Evolutionary conservation across 2,329 filamentous ascomycete genomes (phyloP).

Genomic region (Diaporthe sp.): DNA sequence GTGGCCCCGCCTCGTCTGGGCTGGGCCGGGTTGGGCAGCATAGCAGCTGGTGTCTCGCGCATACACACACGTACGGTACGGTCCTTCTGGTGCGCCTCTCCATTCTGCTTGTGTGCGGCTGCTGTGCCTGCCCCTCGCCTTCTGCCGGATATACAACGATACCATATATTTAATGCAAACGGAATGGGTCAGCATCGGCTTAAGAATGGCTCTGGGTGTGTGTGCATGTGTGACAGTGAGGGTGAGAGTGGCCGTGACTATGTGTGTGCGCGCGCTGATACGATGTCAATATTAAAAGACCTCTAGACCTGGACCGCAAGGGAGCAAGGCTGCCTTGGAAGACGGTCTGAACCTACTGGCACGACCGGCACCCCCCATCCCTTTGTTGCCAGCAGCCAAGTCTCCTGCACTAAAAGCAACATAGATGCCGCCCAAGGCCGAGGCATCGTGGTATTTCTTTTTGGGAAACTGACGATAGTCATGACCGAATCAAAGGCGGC

Average conservation of each 20-base stretch:
- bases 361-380: not conserved
- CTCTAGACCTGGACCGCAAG: not conserved
- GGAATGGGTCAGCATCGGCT: not conserved
- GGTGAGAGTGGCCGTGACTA: not conserved
- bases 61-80: not conserved
- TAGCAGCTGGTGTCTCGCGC: not conserved
- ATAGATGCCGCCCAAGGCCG: not conserved
- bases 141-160: conserved; percentile 21
- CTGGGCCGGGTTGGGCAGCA: not conserved
- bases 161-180: conserved; percentile 37
- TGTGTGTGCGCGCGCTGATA: not conserved
- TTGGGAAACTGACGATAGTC: not conserved
- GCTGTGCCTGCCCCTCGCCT: not conserved
- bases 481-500: not conserved
- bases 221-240: not conserved
- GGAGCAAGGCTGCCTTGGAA: not conserved
- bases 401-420: not conserved
- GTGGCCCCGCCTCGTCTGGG: not conserved
- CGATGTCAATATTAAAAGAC: not conserved
- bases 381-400: not conserved
- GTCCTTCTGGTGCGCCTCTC: conserved; percentile 15
- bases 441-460: not conserved
- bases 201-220: not conserved
- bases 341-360: not conserved
- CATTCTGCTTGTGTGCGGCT: not conserved